Evolutionary conservation across 768 basidiomycete species (phyloP).

Genomic region (Rhodotorula paludigena): DNA sequence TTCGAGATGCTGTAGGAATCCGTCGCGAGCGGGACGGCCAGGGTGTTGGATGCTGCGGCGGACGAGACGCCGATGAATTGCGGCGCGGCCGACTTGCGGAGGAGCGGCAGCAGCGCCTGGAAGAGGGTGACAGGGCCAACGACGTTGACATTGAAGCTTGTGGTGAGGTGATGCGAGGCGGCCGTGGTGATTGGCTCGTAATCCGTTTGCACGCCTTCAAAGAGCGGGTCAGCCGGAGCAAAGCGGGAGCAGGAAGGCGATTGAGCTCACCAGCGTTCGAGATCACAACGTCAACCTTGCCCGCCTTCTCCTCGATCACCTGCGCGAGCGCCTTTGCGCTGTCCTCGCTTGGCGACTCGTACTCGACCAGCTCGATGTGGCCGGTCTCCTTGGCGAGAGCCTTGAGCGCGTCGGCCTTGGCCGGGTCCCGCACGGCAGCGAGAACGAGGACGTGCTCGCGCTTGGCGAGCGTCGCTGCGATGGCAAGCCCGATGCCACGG

Average conservation of each 20-base stretch:
- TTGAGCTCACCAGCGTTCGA: constrained; percentile 40
- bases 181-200: neutral
- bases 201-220: too few species aligned
- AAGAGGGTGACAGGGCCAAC: constrained; percentile 40
- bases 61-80: constrained; percentile 37
- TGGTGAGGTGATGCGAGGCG: neutral
- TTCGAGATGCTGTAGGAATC: constrained; percentile 20
- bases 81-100: constrained; percentile 7
- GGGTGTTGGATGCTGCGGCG: constrained; percentile 6
- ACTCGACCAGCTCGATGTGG: constrained; percentile 29
- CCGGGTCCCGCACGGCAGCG: constrained; percentile 34
- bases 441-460: constrained; percentile 29
- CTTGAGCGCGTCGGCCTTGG: constrained; percentile 10
- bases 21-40: neutral
- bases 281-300: constrained; percentile 39
- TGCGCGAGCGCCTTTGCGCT: constrained; percentile 26
- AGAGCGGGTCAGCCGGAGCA: too few species aligned
- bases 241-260: too few species aligned
- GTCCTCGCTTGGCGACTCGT: constrained; percentile 24
- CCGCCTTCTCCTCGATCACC: constrained; percentile 29
- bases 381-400: constrained; percentile 15
- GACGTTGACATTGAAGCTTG: constrained; percentile 21
- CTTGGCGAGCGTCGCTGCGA: constrained; percentile 17
- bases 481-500: constrained; percentile 32
- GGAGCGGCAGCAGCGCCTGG: constrained; percentile 33